A percentile compares a stretch with the other conserved stretches of the same genome.
Evolutionary conservation across 768 basidiomycete genomes (phyloP).

Genomic region (Nidula microcarpa): DNA sequence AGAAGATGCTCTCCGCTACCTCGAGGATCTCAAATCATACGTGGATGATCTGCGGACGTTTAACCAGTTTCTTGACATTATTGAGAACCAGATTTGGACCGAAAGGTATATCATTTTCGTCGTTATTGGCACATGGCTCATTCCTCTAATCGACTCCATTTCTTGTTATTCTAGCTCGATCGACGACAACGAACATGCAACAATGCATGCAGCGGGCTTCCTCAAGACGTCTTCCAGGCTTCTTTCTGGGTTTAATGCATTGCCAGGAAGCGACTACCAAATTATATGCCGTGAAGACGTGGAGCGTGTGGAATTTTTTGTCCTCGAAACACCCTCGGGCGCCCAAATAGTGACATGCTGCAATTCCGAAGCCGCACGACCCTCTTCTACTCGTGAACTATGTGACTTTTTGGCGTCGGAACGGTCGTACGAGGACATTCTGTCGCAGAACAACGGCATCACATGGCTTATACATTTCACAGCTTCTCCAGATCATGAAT

Average conservation of each 20-base stretch:
- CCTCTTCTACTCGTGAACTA: neutral
- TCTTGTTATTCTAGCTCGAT: too few relatives aligned
- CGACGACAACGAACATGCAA: too few relatives aligned
- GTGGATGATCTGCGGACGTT: too few relatives aligned
- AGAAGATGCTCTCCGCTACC: too few relatives aligned
- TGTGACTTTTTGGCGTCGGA: neutral
- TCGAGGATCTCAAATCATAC: too few relatives aligned
- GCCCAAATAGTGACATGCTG: neutral
- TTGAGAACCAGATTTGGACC: too few relatives aligned
- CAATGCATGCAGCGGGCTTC: too few relatives aligned
- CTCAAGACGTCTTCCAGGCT: too few relatives aligned
- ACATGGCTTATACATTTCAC: neutral
- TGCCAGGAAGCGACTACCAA: conserved; percentile 1
- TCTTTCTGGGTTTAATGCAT: conserved; percentile 7
- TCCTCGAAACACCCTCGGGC: neutral
- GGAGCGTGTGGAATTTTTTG: neutral
- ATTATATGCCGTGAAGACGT: conserved; percentile 5
- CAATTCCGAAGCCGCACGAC: neutral
- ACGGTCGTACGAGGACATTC: neutral
- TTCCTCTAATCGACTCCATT: too few relatives aligned
- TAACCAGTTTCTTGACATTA: too few relatives aligned
- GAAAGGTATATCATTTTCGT: too few relatives aligned
- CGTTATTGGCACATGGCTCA: too few relatives aligned
- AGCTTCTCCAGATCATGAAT: neutral
- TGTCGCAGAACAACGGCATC: neutral